Percentiles rank a stretch among this genome's conserved stretches.
phyloP scores from a whole-genome alignment of 1,284 basidiomycete species.

The Rhizoctonia solani region DNA sequence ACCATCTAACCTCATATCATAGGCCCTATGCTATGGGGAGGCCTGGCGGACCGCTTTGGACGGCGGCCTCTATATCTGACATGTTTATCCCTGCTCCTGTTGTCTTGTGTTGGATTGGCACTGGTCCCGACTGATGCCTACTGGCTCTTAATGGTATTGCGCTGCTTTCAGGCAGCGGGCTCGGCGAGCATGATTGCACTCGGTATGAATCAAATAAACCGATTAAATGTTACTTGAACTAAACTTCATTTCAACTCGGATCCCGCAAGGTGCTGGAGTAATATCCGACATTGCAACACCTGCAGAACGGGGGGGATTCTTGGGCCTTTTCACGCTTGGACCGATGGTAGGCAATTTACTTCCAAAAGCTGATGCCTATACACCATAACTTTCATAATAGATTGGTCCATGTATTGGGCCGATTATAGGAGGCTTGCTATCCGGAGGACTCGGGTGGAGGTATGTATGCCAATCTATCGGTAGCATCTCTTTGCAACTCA shows the following conservation, averaged over 20 bases:
- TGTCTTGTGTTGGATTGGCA: constrained; percentile 64
- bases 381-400: not conserved
- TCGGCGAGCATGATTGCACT: constrained; percentile 64
- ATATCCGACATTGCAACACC: constrained; percentile 60
- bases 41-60: constrained; percentile 60
- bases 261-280: constrained; percentile 54
- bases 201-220: constrained; percentile 43
- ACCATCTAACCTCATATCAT: constrained; percentile 19
- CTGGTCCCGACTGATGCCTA: constrained; percentile 61
- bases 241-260: not conserved
- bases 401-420: constrained; percentile 39
- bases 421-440: constrained; percentile 40
- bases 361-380: not conserved
- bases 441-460: constrained; percentile 41
- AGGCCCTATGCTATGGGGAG: constrained; percentile 68
- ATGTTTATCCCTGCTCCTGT: constrained; percentile 56
- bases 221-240: not conserved
- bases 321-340: constrained; percentile 53
- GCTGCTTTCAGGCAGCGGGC: constrained; percentile 63
- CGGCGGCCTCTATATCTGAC: constrained; percentile 58
- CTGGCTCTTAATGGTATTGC: constrained; percentile 64
- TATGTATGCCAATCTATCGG: not conserved
- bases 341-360: not conserved
- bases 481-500: too few relatives aligned
- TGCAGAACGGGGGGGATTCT: constrained; percentile 58